phyloP scores from a whole-genome alignment of 164 flowering plant species.

The Nymphaea colorata region DNA sequence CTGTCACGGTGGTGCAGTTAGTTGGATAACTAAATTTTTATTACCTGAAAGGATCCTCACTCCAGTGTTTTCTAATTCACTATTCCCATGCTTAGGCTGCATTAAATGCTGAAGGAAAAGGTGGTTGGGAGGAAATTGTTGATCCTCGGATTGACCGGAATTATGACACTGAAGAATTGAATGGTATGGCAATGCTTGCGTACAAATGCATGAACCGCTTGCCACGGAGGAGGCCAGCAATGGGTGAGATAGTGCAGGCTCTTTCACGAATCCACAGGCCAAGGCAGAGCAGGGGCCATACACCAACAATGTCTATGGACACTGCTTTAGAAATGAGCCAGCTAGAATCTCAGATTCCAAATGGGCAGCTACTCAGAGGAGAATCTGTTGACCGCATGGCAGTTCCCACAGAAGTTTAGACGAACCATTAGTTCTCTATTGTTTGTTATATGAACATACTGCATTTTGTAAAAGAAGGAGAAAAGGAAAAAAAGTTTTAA shows the following conservation, averaged over 20 bases:
- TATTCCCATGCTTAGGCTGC: slow-evolving; percentile 50
- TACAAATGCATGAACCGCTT: slow-evolving; percentile 62
- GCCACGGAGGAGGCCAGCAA: slow-evolving; percentile 63
- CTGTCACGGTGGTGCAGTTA: too few species aligned
- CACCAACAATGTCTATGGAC: slow-evolving; percentile 33
- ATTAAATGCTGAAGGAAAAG: slow-evolving; percentile 58
- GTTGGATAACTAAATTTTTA: too few species aligned
- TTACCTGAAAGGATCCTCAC: neutral
- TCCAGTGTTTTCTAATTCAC: neutral
- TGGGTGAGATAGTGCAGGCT: slow-evolving; percentile 79
- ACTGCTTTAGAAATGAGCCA: slow-evolving; percentile 34
- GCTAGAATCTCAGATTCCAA: slow-evolving; percentile 23
- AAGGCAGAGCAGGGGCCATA: slow-evolving; percentile 45
- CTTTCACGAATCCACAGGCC: slow-evolving; percentile 44
- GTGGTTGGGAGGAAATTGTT: slow-evolving; percentile 90
- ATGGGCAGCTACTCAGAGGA: slow-evolving; percentile 28
- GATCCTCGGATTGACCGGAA: slow-evolving; percentile 69
- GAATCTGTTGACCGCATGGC: slow-evolving; percentile 49
- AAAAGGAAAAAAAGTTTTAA: neutral
- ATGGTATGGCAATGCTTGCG: slow-evolving; percentile 65
- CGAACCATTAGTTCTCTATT: neutral
- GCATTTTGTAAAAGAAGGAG: neutral
- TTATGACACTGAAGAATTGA: slow-evolving; percentile 56
- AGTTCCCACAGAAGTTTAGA: slow-evolving; percentile 31
- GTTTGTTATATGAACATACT: too few species aligned